A percentile compares a stretch with the other conserved stretches of the same genome.
Conservation (phyloP, 495 filamentous ascomycete genomes). For the Penicillium canariense region DNA sequence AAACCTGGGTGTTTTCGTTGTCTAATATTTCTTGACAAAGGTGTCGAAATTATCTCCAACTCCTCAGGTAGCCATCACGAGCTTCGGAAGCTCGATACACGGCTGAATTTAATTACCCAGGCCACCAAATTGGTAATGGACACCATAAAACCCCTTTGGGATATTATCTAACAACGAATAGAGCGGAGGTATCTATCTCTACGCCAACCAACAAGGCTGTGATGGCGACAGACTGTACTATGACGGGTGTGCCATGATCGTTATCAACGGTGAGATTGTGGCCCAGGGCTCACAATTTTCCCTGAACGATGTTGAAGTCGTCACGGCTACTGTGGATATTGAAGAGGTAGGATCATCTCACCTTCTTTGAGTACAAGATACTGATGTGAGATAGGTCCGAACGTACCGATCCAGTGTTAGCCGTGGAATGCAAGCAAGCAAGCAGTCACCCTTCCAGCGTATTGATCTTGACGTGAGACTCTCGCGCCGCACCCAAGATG, state of each 20-base stretch:
- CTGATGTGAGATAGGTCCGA: constrained; percentile 24
- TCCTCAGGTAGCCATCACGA: constrained; percentile 70
- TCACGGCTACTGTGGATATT: constrained; percentile 77
- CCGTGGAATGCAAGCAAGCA: constrained; percentile 42
- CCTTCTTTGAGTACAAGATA: background rate
- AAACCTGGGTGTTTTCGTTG: background rate
- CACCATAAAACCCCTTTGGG: background rate
- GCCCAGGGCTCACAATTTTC: constrained; percentile 73
- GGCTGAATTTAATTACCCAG: constrained; percentile 72
- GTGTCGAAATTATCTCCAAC: constrained; percentile 77
- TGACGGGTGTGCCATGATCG: constrained; percentile 77
- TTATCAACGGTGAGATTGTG: constrained; percentile 69
- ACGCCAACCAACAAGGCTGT: constrained; percentile 71
- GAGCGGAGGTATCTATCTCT: constrained; percentile 74
- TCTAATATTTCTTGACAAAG: constrained; percentile 19
- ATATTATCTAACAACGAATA: constrained; percentile 14
- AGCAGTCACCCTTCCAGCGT: constrained; percentile 32
- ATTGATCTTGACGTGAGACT: constrained; percentile 39
- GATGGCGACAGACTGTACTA: constrained; percentile 67
- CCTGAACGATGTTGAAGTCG: constrained; percentile 79
- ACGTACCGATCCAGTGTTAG: constrained; percentile 36
- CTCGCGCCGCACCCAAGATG: constrained; percentile 33
- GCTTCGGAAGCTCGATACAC: constrained; percentile 70
- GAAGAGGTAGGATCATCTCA: constrained; percentile 60
- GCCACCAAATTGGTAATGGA: constrained; percentile 65